Conservation (phyloP, 768 basidiomycete genomes). For the Saitozyma podzolica region DNA sequence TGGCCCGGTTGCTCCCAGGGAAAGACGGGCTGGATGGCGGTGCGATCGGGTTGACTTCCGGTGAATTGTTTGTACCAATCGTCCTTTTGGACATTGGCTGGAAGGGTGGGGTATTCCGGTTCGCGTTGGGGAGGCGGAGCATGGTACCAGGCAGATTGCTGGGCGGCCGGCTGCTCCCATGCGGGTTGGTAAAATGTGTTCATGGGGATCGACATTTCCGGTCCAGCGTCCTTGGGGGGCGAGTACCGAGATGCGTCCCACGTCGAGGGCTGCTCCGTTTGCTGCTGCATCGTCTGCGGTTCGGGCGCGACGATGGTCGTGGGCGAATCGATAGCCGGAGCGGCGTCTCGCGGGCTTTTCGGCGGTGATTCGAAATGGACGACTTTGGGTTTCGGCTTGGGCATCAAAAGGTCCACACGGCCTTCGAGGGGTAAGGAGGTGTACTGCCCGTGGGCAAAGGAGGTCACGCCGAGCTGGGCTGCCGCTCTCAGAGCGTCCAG, state of each 20-base stretch:
- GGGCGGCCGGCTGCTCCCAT: constrained; percentile 69
- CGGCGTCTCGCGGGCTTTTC: constrained; percentile 18
- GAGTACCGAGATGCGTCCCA: constrained; percentile 82
- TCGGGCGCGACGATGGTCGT: constrained; percentile 27
- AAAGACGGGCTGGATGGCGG: constrained; percentile 75
- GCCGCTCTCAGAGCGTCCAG: constrained; percentile 64
- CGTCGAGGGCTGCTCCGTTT: constrained; percentile 59
- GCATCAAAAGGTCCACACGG: constrained; percentile 81
- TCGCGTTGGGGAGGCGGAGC: constrained; percentile 18
- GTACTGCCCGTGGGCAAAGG: constrained; percentile 68
- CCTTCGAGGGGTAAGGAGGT: constrained; percentile 80
- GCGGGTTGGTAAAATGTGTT: constrained; percentile 78
- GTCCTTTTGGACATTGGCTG: constrained; percentile 67
- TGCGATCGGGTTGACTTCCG: constrained; percentile 63
- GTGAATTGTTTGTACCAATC: constrained; percentile 61
- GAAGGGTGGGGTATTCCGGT: constrained; percentile 62
- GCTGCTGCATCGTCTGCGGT: constrained; percentile 42
- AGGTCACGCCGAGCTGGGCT: constrained; percentile 41
- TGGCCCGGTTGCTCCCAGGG: constrained; percentile 80
- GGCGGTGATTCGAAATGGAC: constrained; percentile 8
- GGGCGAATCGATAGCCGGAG: constrained; percentile 56
- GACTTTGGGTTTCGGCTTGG: constrained; percentile 41
- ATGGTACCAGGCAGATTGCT: constrained; percentile 26
- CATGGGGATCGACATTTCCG: constrained; percentile 62
- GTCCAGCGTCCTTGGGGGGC: constrained; percentile 66